phyloP scores from a whole-genome alignment of 306 rosid genomes.

The Arachis hypogaea region DNA sequence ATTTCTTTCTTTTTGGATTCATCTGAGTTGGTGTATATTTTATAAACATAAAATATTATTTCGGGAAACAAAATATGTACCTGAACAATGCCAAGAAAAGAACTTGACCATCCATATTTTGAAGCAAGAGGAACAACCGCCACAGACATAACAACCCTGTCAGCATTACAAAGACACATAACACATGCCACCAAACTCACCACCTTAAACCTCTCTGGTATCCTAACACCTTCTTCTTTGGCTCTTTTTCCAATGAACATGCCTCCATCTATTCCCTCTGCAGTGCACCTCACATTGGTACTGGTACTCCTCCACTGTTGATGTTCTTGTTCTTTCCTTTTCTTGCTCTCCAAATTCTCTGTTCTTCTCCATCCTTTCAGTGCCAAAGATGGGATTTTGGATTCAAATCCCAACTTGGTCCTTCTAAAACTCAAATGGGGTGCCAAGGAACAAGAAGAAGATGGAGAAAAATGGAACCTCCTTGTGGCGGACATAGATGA shows the following conservation, averaged over 20 bases:
- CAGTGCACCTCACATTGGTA: slow-evolving; percentile 52
- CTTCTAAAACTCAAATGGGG: slow-evolving; percentile 42
- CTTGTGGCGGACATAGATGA: slow-evolving; percentile 16
- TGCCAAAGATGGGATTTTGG: slow-evolving; percentile 37
- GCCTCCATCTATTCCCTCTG: slow-evolving; percentile 70
- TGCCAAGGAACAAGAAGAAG: slow-evolving; percentile 28
- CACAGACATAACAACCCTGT: slow-evolving; percentile 95
- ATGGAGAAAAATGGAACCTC: background rate
- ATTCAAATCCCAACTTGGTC: slow-evolving; percentile 46
- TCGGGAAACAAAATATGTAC: slow-evolving; percentile 35
- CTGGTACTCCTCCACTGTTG: no score
- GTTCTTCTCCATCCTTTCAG: slow-evolving; percentile 23
- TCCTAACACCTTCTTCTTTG: slow-evolving; percentile 33
- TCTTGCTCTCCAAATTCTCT: slow-evolving; percentile 34
- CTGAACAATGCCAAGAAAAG: slow-evolving; percentile 93
- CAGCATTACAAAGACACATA: slow-evolving; percentile 92
- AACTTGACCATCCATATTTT: slow-evolving; percentile 76
- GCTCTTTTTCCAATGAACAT: slow-evolving; percentile 49
- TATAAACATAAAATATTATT: no score
- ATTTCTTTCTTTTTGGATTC: background rate
- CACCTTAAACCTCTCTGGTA: slow-evolving; percentile 86
- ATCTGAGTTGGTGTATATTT: background rate
- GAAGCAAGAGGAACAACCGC: slow-evolving; percentile 89
- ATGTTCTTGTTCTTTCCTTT: slow-evolving; percentile 6
- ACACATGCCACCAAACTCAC: slow-evolving; percentile 73